Conservation (phyloP, 2,329 filamentous ascomycete genomes). For the Sarocladiaceae sp. region DNA sequence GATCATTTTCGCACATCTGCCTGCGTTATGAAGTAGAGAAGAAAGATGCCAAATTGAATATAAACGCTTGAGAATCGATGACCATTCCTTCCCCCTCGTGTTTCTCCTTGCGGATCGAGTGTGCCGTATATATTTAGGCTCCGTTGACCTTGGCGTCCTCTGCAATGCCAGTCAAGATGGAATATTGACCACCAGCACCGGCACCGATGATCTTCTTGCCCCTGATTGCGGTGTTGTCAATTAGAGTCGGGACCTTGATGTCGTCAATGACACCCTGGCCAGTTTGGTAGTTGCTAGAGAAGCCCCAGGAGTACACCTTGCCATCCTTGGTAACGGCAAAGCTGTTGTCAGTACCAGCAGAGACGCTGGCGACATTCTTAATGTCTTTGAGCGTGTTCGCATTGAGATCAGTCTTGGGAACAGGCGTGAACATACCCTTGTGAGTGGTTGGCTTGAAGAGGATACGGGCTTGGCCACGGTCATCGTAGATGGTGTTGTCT, state of each 20-base stretch:
- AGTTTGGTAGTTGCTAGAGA: slow-evolving; percentile 75
- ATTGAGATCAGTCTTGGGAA: background rate
- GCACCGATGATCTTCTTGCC: slow-evolving; percentile 71
- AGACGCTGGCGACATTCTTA: slow-evolving; percentile 49
- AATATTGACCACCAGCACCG: slow-evolving; percentile 86
- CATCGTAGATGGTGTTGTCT: slow-evolving; percentile 58
- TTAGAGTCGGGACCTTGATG: slow-evolving; percentile 68
- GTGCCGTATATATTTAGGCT: slow-evolving; percentile 8
- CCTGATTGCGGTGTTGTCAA: slow-evolving; percentile 80
- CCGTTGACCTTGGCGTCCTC: slow-evolving; percentile 27
- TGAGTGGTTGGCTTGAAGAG: slow-evolving; percentile 40
- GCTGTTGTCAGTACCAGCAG: slow-evolving; percentile 68
- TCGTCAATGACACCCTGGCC: slow-evolving; percentile 77
- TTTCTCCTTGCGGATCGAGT: background rate
- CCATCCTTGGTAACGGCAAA: slow-evolving; percentile 68
- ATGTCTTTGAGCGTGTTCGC: slow-evolving; percentile 27
- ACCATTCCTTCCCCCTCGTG: background rate
- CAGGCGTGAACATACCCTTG: slow-evolving; percentile 35
- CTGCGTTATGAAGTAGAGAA: background rate
- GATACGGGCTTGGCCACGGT: slow-evolving; percentile 60
- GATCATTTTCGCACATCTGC: background rate
- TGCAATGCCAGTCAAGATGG: slow-evolving; percentile 50
- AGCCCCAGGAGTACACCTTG: slow-evolving; percentile 75
- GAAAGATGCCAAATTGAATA: background rate
- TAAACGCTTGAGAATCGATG: background rate